phyloP scores from a whole-genome alignment of 495 filamentous ascomycete genomes.

The Aspergillus kassunensis region DNA sequence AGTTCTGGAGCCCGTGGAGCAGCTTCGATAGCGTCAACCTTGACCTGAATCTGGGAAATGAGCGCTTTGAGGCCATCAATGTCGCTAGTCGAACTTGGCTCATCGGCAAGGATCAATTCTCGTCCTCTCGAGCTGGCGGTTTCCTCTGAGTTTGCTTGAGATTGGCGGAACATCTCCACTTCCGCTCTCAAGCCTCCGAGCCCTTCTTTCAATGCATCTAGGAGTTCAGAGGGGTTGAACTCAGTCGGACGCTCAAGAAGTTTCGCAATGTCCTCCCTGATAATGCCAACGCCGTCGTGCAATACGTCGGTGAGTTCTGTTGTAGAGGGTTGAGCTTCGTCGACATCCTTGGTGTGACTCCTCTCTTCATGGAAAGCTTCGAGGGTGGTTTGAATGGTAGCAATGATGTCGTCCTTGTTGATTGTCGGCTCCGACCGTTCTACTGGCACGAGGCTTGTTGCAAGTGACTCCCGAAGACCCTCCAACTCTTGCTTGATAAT shows the following conservation, averaged over 20 bases:
- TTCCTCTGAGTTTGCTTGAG: constrained; percentile 36
- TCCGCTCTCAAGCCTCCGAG: constrained; percentile 68
- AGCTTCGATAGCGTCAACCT: constrained; percentile 75
- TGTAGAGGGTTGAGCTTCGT: constrained; percentile 54
- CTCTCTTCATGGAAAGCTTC: constrained; percentile 44
- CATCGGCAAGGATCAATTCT: constrained; percentile 55
- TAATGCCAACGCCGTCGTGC: constrained; percentile 71
- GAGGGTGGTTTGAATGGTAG: constrained; percentile 61
- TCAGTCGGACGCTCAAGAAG: constrained; percentile 73
- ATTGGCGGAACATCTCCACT: constrained; percentile 67
- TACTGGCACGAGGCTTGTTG: constrained; percentile 19
- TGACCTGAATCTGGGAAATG: constrained; percentile 74
- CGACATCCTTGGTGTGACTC: constrained; percentile 7
- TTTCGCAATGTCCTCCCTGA: constrained; percentile 72
- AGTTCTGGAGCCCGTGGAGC: constrained; percentile 48
- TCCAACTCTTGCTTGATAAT: constrained; percentile 1
- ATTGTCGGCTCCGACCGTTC: constrained; percentile 25
- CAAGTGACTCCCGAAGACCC: not conserved
- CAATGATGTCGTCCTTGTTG: constrained; percentile 56
- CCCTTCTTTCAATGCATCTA: constrained; percentile 79
- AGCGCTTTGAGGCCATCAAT: constrained; percentile 79
- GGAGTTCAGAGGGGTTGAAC: constrained; percentile 78
- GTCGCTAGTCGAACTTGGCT: constrained; percentile 54
- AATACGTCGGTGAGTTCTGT: constrained; percentile 77
- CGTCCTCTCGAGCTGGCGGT: constrained; percentile 41